Percentiles rank a stretch among this genome's conserved stretches.
Conservation (phyloP, 352 stramenopile species). For the Ochromonadaceae sp. region DNA sequence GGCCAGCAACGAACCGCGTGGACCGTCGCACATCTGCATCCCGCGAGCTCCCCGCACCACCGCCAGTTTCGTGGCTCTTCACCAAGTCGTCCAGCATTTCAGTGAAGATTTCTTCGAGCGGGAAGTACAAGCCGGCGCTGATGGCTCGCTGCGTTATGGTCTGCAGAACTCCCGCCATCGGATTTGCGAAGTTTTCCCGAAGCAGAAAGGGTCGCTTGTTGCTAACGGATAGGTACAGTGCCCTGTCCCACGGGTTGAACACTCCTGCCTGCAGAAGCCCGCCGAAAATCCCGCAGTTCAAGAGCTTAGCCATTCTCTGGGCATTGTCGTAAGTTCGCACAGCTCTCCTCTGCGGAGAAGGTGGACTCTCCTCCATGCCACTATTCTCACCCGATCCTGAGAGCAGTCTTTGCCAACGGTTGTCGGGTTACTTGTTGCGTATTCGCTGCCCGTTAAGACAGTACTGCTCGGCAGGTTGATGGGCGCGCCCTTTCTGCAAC, state of each 20-base stretch:
- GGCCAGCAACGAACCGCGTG: constrained; percentile 30
- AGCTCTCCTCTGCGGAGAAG: too few relatives aligned
- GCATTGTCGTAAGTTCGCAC: too few relatives aligned
- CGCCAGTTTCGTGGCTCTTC: too few relatives aligned
- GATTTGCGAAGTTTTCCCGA: constrained; percentile 32
- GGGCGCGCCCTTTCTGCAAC: too few relatives aligned
- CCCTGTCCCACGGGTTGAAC: constrained; percentile 40
- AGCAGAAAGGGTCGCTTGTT: constrained; percentile 32
- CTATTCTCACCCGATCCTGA: too few relatives aligned
- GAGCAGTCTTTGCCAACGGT: too few relatives aligned
- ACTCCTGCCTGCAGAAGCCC: constrained; percentile 34
- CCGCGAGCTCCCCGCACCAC: too few relatives aligned
- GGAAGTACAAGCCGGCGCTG: constrained; percentile 33
- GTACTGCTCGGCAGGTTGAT: too few relatives aligned
- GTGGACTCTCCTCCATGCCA: too few relatives aligned
- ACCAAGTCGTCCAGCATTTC: constrained; percentile 1
- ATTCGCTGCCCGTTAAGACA: too few relatives aligned
- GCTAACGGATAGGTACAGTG: constrained; percentile 38
- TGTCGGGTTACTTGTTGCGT: too few relatives aligned
- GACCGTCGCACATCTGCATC: constrained; percentile 19
- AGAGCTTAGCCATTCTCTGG: too few relatives aligned
- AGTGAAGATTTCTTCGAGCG: constrained; percentile 33
- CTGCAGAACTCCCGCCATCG: constrained; percentile 35
- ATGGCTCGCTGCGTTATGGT: constrained; percentile 32
- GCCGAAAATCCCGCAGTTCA: constrained; percentile 33